Percentiles rank a stretch among this genome's conserved stretches.
Conservation (phyloP, 1,284 basidiomycete genomes). For the Apiotrichum akiyoshidainum region DNA sequence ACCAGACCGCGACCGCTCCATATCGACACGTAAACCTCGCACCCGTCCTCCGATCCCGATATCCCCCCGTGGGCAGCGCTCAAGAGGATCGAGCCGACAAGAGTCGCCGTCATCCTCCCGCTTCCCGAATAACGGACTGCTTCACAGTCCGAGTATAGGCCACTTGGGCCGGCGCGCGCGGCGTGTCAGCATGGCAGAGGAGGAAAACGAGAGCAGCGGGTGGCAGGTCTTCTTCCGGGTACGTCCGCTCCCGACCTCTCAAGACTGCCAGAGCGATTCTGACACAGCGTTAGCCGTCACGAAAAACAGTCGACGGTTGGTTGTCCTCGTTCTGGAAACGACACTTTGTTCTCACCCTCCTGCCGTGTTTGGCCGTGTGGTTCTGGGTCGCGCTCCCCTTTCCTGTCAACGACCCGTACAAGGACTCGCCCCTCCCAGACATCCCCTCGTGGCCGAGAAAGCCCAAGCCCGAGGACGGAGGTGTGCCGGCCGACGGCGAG, state of each 20-base stretch:
- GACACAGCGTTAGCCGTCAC: constrained; percentile 33
- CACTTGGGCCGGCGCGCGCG: constrained; percentile 6
- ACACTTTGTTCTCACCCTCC: constrained; percentile 53
- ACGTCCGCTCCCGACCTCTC: constrained; percentile 7
- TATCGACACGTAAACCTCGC: constrained; percentile 29
- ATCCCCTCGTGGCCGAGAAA: constrained; percentile 43
- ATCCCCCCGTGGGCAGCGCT: neutral
- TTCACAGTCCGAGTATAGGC: neutral
- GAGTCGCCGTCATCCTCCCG: constrained; percentile 1
- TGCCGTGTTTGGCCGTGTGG: constrained; percentile 56
- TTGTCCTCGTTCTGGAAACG: constrained; percentile 55
- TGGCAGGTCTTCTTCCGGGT: constrained; percentile 38
- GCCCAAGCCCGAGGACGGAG: constrained; percentile 12
- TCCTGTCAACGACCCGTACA: constrained; percentile 54
- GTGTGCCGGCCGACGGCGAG: neutral
- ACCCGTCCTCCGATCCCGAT: constrained; percentile 16
- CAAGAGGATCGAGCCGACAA: neutral
- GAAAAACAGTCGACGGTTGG: constrained; percentile 53
- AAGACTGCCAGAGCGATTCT: neutral
- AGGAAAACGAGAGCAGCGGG: constrained; percentile 27
- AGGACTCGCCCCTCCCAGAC: constrained; percentile 45
- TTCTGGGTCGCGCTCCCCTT: constrained; percentile 58
- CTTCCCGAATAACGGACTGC: neutral
- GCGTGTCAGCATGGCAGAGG: constrained; percentile 26
- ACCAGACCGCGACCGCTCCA: constrained; percentile 25